Percentiles rank a stretch among this genome's conserved stretches.
Evolutionary conservation across 768 basidiomycete genomes (phyloP).

Genomic region (Mrakia gelida): DNA sequence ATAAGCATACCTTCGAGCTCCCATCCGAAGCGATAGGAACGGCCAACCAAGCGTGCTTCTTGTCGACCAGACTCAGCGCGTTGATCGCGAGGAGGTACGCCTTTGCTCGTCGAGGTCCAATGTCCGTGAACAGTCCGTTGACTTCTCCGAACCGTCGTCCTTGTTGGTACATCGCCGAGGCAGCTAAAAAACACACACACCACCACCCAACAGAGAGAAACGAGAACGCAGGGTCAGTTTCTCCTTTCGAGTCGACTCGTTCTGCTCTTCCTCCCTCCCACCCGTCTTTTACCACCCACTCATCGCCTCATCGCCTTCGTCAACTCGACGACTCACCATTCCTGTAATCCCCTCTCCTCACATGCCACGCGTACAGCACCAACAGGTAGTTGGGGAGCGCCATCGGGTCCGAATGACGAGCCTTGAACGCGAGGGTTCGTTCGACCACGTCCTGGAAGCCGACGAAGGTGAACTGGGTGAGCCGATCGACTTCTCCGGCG

Average conservation of each 20-base stretch:
- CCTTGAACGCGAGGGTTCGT: conserved; percentile 81
- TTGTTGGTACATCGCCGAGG: conserved; percentile 87
- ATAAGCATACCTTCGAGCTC: not conserved
- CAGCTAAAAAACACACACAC: conserved; percentile 58
- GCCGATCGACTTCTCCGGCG: conserved; percentile 67
- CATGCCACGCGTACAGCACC: conserved; percentile 92
- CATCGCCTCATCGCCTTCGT: too few relatives aligned
- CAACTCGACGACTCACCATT: conserved; percentile 60
- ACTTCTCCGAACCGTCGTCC: conserved; percentile 66
- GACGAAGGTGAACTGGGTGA: conserved; percentile 78
- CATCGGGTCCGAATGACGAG: conserved; percentile 86
- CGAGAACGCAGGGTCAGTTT: not conserved
- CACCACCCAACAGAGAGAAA: not conserved
- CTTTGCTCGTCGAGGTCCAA: conserved; percentile 67
- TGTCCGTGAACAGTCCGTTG: conserved; percentile 47
- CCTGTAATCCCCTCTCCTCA: conserved; percentile 78
- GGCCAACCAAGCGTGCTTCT: conserved; percentile 76
- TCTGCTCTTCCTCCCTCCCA: not conserved
- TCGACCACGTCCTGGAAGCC: conserved; percentile 84
- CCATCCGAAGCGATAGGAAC: conserved; percentile 52
- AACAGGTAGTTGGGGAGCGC: conserved; percentile 77
- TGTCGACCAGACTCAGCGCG: conserved; percentile 74
- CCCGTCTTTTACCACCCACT: too few relatives aligned
- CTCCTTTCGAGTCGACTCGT: not conserved
- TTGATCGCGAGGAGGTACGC: conserved; percentile 78